These are phyloP conservation scores for Trypanosoma cruzi DNA, from an alignment of 208 protist species.

Conservation along the genomic window DNA sequence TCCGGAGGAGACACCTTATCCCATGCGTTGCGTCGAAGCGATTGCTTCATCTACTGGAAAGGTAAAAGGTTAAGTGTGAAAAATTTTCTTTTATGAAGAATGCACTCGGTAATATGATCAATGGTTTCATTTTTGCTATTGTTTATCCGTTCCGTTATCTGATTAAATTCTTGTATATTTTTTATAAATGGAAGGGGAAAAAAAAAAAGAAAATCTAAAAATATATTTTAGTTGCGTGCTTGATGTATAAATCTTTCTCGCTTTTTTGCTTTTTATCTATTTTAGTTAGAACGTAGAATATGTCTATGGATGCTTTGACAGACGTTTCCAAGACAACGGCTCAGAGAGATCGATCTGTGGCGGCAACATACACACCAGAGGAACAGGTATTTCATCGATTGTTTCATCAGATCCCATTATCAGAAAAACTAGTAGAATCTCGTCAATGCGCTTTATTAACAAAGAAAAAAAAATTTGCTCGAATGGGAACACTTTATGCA, in stretches of 20 bases:
- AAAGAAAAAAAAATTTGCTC: constrained; percentile 39
- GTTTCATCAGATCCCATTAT: constrained; percentile 45
- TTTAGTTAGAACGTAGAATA: constrained; percentile 16
- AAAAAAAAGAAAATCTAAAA: constrained; percentile 15
- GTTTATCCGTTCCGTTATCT: not conserved
- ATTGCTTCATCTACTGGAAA: constrained; percentile 15
- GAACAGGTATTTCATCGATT: constrained; percentile 47
- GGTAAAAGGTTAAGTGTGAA: constrained; percentile 9
- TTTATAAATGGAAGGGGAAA: too few species aligned
- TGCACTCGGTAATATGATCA: not conserved
- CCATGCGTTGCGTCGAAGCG: constrained; percentile 48
- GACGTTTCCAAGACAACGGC: not conserved
- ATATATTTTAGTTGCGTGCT: constrained; percentile 16
- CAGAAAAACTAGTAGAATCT: constrained; percentile 50
- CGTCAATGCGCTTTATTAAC: constrained; percentile 45
- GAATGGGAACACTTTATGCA: constrained; percentile 60
- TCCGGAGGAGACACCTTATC: constrained; percentile 39
- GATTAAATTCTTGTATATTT: too few species aligned
- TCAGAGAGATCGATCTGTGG: constrained; percentile 6
- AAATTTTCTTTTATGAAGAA: constrained; percentile 14
- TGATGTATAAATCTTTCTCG: constrained; percentile 12
- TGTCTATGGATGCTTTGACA: not conserved
- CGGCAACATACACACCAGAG: constrained; percentile 29
- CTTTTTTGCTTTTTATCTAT: constrained; percentile 13
- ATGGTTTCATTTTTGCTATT: not conserved